These are phyloP conservation scores for Nakazawaea holstii DNA, from an alignment of 805 yeast genomes.

Conservation along the genomic window DNA sequence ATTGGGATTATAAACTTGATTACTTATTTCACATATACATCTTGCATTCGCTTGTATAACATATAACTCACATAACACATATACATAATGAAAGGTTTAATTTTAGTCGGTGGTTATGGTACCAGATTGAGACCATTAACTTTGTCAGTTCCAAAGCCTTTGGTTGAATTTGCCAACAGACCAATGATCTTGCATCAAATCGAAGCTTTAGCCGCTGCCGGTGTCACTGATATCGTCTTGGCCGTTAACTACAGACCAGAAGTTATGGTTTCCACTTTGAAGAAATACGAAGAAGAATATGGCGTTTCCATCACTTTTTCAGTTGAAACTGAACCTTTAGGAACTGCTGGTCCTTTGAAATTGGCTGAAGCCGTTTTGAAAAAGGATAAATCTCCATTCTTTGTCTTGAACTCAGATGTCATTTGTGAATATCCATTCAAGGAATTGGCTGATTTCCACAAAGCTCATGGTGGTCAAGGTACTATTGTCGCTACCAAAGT, in stretches of 20 bases:
- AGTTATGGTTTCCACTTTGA: constrained; percentile 93
- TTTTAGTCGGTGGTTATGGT: constrained; percentile 99
- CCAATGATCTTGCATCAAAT: constrained; percentile 99
- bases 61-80: neutral
- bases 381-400: constrained; percentile 95
- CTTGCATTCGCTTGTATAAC: neutral
- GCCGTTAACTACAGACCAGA: constrained; percentile 99
- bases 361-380: constrained; percentile 90
- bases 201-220: constrained; percentile 96
- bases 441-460: constrained; percentile 90
- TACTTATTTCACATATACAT: neutral
- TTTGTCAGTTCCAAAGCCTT: constrained; percentile 90
- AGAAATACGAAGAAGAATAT: constrained; percentile 90
- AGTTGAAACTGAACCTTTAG: constrained; percentile 98
- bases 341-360: constrained; percentile 98
- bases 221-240: constrained; percentile 96
- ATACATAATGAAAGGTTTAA: constrained; percentile 81
- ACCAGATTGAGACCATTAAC: constrained; percentile 99
- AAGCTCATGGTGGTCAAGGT: constrained; percentile 94
- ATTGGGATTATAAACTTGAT: neutral
- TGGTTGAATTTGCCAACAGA: constrained; percentile 97
- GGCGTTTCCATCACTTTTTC: constrained; percentile 95
- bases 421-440: constrained; percentile 97
- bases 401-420: constrained; percentile 96
- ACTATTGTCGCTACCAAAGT: constrained; percentile 99